These are phyloP conservation scores for Debaryomyces sp. DNA, from an alignment of 1,139 yeast genomes.

Conservation along the genomic window DNA sequence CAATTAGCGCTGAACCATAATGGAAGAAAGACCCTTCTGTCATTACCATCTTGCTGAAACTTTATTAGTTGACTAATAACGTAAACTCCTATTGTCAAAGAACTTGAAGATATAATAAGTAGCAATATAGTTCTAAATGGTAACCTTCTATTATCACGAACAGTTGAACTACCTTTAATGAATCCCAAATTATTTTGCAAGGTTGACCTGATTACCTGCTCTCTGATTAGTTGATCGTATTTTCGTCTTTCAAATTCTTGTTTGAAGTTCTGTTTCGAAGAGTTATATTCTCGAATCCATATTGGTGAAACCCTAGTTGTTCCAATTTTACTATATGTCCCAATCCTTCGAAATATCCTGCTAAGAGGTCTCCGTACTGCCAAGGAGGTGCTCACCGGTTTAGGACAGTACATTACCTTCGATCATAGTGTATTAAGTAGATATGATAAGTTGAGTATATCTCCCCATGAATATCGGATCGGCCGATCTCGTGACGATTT, in stretches of 20 bases:
- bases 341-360: not conserved
- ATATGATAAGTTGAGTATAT: not conserved
- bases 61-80: conserved; percentile 23
- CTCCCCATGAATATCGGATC: not conserved
- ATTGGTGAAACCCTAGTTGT: not conserved
- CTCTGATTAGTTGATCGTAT: conserved; percentile 17
- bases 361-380: not conserved
- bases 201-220: conserved; percentile 13
- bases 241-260: conserved; percentile 14
- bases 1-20: conserved; percentile 35
- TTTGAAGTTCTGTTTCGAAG: conserved; percentile 5
- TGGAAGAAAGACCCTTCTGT: conserved; percentile 29
- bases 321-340: not conserved
- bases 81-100: conserved; percentile 28
- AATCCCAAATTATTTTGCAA: conserved; percentile 14
- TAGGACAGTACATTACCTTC: not conserved
- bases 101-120: conserved; percentile 25
- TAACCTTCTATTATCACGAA: conserved; percentile 12
- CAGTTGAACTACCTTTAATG: conserved; percentile 7
- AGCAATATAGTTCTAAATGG: conserved; percentile 26
- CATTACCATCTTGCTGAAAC: conserved; percentile 14
- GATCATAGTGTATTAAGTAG: not conserved
- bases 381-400: not conserved
- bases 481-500: not conserved
- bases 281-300: conserved; percentile 3